Base-by-base conservation (phyloP, 2,329 filamentous ascomycete genomes). In the Lithohypha guttulata region DNA sequence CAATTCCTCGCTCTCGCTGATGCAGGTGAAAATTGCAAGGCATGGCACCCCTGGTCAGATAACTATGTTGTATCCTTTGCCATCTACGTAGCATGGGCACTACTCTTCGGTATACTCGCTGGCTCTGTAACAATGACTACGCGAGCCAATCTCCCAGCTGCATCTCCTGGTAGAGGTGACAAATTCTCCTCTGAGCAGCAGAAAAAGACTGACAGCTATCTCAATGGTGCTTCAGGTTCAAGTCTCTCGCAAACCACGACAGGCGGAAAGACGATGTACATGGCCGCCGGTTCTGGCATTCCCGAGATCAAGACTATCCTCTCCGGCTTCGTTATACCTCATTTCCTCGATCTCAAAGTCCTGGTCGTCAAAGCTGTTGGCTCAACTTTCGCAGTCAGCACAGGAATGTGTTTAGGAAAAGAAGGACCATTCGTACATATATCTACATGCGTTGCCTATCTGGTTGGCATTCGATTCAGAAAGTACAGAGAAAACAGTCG, bases 141-240 rank as follows among this genome's bases (percentile, higher is more conserved):
- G 0, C 70, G 64, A 50, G 55, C 60, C 3, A 61, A 58, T 6
- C 56, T 77, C 3, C 71, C 70, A 5, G 62, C 63, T 28, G 62
- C 59, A 2, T 49, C 55, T 2, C 50, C 55, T 3, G 57, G 55
- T 4, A 51, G 52, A 2, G 53, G 51, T 6, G 57, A 60, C 42
- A 57, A 57, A 20, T 34, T 34, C 36, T 20, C n/a, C n/a, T 29
- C 27, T 11, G 25, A 26, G 21, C 34, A 37, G 20, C 21, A 26
- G 15, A n/a, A 37, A 27, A 3, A 28, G 22, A 95, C 87, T 0
- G 66, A 95, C 11, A 87, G 95, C 57, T 87, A 95, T 60, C 93
- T 95, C 50, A 68, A 95, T 1, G 86, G 73, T 2, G 86, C 85
- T 17, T n/a, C n/a, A n/a, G n/a, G n/a, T n/a, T n/a, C n/a, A n/a